Base-by-base conservation (phyloP, 2,329 filamentous ascomycete genomes). In the Fusarium devonianum region DNA sequence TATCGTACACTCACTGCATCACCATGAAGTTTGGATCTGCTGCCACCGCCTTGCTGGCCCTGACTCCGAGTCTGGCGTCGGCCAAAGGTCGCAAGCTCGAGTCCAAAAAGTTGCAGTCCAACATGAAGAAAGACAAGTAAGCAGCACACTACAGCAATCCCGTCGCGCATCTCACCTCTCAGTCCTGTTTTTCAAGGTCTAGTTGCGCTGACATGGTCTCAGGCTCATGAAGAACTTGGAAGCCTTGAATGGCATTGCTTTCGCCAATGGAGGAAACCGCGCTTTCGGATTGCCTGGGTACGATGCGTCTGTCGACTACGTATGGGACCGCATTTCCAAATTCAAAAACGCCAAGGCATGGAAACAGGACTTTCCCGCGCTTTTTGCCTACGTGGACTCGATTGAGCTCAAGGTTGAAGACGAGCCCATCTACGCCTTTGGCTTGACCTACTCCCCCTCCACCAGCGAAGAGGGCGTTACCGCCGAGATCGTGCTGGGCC, bases 271-370 rank as follows among this genome's bases (percentile, higher is more conserved):
- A 2, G 78, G 78, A 6, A 82, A 81, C 65, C 72, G 78, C 40
- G 78, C 78, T n/a, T 80, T 80, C 53, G 78, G 78, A 14, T 71
- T 77, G 4, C 75, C 77, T 1, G 78, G 78, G 5, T 80, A 76
- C 57, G 71, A 69, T 21, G 77, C 77, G 6, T 79, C 77, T 0
- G 75, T 78, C 19, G 74, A 80, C 38, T 80, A 77, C 58, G 72
- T 82, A 56, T 73, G 74, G 38, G 72, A 71, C n/a, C 71, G 73
- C 22, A 70, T 78, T 7, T 71, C 72, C 21, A 72, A 74, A n/a
- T 69, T 73, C 9, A 54, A 71, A 16, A 65, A 60, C 19, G 66
- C 68, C 7, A 67, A 66, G 17, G 67, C 67, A 17, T 81, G 77
- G 74, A 75, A 73, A 29, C 77, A 80, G 40, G 73, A 78, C 43